Conservation (phyloP, 2,329 filamentous ascomycete genomes). For the Calonectria pauciramosa region DNA sequence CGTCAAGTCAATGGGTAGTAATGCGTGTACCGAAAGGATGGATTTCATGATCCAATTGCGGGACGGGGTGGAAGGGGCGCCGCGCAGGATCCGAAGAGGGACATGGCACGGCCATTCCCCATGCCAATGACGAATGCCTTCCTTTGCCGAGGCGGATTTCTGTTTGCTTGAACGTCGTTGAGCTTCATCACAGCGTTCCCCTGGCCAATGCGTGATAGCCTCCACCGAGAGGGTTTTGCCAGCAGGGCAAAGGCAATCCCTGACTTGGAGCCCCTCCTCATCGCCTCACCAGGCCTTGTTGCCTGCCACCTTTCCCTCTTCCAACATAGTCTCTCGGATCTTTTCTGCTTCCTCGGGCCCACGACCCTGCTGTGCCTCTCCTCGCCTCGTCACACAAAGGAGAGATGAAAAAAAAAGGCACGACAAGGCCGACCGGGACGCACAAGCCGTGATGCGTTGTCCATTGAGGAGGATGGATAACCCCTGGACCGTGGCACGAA, state of each 20-base stretch:
- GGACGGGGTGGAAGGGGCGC: neutral
- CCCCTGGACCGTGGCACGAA: neutral
- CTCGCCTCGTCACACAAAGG: neutral
- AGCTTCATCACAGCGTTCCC: slow-evolving; percentile 6
- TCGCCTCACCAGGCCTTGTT: neutral
- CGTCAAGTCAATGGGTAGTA: neutral
- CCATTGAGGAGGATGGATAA: neutral
- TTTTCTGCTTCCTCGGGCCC: neutral
- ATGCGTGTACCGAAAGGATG: neutral
- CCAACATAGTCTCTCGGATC: slow-evolving; percentile 4
- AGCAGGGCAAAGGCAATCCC: neutral
- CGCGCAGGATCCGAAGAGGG: neutral
- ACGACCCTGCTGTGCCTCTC: neutral
- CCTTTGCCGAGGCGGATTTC: neutral
- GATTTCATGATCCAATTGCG: neutral
- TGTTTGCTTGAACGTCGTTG: neutral
- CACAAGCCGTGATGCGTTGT: slow-evolving; percentile 5
- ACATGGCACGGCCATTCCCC: too few species aligned
- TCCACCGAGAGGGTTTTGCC: neutral
- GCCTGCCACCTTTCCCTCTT: neutral
- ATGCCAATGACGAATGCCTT: neutral
- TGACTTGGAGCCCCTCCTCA: neutral
- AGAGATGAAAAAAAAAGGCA: neutral
- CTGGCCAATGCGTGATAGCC: slow-evolving; percentile 14
- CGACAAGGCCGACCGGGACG: neutral